Evolutionary conservation across 768 basidiomycete genomes (phyloP), one percentile per base, ranked within the genome.

Genomic region (Ephemerocybe angulata): DNA sequence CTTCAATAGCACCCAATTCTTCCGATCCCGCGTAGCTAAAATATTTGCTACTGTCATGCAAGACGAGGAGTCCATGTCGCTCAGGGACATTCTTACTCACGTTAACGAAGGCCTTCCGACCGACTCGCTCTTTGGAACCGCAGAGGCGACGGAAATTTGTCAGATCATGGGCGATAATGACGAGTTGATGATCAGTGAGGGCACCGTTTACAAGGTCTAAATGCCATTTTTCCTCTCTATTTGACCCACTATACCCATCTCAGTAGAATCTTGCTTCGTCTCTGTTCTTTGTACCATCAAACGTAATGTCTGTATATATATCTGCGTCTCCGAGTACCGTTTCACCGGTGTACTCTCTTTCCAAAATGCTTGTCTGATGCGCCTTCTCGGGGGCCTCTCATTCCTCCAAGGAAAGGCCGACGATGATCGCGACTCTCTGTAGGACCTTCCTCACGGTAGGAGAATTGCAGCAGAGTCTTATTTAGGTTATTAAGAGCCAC

Each of bases 131-230:
- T 98, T 92, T 68, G 88, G 90, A 2, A 87, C 85, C 0, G 76
- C 79, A 12, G 96, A 98, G 69, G 96, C 90, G 1, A 84, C 82
- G 4, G 75, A 77, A 52, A 84, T 86, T 22, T 86, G 87, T 55
- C 76, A 83, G 59, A 69, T 76, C 31, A 97, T 98, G 95, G 79
- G 81, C 25, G 85, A 87, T 17, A 76, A 74, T 12, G 86, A 91
- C 52, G 88, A 95, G 69, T 75, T 98, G 58, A 92, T 97, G 90
- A 77, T 93, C 62, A 88, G 87, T 59, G 91, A 90, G 29, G 89
- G 87, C 29, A 84, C 91, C 54, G 81, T 95, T 51, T 95, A 95
- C 75, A 92, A 86, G 69, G 83, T 93, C 54, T 92, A 74, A 66
- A 40, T 25, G 28, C 19, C n/a, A n/a, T 58, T 33, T 41, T 24